A percentile compares a stretch with the other conserved stretches of the same genome.
Evolutionary conservation across 2,329 filamentous ascomycete genomes (phyloP).

Genomic region (Colletotrichum musicola): DNA sequence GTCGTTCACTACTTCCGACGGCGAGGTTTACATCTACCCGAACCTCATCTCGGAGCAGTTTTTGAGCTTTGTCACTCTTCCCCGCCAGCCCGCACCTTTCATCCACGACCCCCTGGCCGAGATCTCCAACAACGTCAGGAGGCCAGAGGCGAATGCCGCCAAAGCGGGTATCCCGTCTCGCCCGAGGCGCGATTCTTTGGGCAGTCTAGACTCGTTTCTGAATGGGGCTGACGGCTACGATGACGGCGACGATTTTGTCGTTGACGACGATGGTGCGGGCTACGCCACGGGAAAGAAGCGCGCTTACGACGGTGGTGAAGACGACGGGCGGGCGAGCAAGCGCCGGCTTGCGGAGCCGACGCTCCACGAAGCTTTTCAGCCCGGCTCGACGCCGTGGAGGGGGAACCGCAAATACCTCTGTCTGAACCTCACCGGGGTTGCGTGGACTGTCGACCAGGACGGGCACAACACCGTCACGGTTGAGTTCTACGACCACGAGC

Average conservation of each 20-base stretch:
- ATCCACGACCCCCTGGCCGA: conserved; percentile 84
- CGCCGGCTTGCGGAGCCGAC: conserved; percentile 68
- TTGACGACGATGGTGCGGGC: conserved; percentile 94
- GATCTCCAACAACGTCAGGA: conserved; percentile 73
- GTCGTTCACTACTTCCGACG: conserved; percentile 92
- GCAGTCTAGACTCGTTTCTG: conserved; percentile 87
- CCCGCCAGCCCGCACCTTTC: conserved; percentile 82
- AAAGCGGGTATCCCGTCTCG: conserved; percentile 33
- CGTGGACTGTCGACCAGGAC: conserved; percentile 98
- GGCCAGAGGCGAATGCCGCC: conserved; percentile 52
- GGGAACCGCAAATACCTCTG: conserved; percentile 94
- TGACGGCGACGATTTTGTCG: conserved; percentile 84
- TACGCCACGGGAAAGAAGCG: conserved; percentile 76
- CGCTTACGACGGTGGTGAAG: conserved; percentile 63
- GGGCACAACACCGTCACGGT: conserved; percentile 94
- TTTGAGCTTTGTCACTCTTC: conserved; percentile 66
- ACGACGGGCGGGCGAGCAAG: conserved; percentile 60
- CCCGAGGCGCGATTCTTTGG: conserved; percentile 73
- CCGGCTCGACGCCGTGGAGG: conserved; percentile 94
- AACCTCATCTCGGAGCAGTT: conserved; percentile 74
- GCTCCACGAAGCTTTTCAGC: conserved; percentile 89
- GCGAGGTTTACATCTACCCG: conserved; percentile 91
- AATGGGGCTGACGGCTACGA: conserved; percentile 66
- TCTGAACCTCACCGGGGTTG: conserved; percentile 91
- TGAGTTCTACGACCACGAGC: conserved; percentile 96